Base-by-base conservation (phyloP, 176 grass and related monocot species). In the Bromus sterilis region DNA sequence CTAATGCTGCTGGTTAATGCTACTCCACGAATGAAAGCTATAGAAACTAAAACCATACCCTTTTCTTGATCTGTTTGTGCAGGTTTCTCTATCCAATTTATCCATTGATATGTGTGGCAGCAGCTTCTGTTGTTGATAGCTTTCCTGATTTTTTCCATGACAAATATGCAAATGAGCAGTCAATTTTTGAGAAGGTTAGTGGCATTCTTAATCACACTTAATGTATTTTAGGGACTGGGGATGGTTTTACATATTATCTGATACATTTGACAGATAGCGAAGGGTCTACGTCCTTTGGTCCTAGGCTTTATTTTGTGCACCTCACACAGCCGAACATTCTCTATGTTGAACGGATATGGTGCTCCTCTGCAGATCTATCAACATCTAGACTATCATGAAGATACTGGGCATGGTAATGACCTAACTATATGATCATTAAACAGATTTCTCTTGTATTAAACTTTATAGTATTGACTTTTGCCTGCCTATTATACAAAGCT, bases 11-110 rank as follows among this genome's bases (percentile, higher is more conserved):
- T 34, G 59, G 44, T 74, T 18, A 31, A 20, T 36, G 16, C 8
- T 65, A 80, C 42, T 40, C 39, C 77, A 36, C 33, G 64, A 4
- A 53, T 33, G 53, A 39, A 70, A 71, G 30, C 41, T 59, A 78
- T 70, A 4, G 15, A 82, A 46, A 66, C 40, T 88, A 32, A 88
- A 32, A 88, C 66, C 15, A 11, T 7, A 53, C 3, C 12, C 3
- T 78, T 72, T 68, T 59, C 46, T 63, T 29, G 51, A 82, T 88
- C 73, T 85, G 11, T 71, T 13, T 71, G 4, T 83, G 87, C 84
- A 99, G 96, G 76, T 99, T 99, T 86, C 92, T 99, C 59, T 99
- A 99, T 90, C 93, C 96, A 85, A 95, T 99, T 63, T 99, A 99
- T 76, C 85, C 96, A 71, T 90, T 99, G 56, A 99, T 99, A 82